Conservation (phyloP, 2,329 filamentous ascomycete genomes). For the Monosporascus sp. region DNA sequence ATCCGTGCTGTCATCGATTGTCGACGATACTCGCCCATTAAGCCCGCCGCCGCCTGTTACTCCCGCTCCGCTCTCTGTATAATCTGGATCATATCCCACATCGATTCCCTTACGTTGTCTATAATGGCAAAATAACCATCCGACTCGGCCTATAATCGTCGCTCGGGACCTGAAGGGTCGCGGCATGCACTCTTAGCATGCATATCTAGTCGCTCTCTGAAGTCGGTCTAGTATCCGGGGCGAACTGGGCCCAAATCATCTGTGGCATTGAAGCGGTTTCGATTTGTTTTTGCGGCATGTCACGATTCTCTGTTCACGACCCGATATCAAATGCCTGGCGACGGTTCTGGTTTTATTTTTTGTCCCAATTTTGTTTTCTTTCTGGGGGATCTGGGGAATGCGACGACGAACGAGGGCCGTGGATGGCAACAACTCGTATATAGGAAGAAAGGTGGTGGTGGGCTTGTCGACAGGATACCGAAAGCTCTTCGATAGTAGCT, state of each 20-base stretch:
- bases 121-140: not conserved
- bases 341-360: slow-evolving; percentile 5
- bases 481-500: not conserved
- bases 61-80: not conserved
- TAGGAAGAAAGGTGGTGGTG: not conserved
- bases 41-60: not conserved
- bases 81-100: not conserved
- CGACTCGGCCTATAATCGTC: not conserved
- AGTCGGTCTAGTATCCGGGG: not conserved
- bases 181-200: not conserved
- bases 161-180: no score
- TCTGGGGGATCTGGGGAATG: slow-evolving; percentile 9
- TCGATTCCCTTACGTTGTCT: not conserved
- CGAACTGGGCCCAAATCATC: not conserved
- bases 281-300: not conserved
- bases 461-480: not conserved
- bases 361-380: slow-evolving; percentile 1
- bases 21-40: not conserved
- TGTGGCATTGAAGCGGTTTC: not conserved
- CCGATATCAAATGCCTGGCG: slow-evolving; percentile 23
- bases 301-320: slow-evolving; percentile 7
- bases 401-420: slow-evolving; percentile 7
- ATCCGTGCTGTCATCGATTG: not conserved
- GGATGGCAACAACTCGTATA: slow-evolving; percentile 4
- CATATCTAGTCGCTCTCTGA: not conserved